These are phyloP conservation scores for Akanthomyces dipterigenus DNA, from an alignment of 2,329 filamentous ascomycete species.

Conservation along the genomic window DNA sequence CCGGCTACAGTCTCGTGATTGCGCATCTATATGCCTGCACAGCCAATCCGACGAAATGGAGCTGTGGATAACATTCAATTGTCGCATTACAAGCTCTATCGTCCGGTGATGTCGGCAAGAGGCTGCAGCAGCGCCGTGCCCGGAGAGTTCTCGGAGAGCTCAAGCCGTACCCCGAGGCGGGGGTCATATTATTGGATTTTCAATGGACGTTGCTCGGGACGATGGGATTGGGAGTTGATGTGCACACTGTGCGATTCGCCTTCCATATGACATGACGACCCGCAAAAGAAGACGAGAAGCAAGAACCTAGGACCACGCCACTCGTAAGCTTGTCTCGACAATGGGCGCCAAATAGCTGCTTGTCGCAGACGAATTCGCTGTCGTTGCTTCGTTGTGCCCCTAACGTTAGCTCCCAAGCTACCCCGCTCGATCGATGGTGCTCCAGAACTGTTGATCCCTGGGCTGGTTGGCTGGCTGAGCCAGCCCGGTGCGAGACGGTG, in stretches of 20 bases:
- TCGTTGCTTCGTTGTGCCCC: not conserved
- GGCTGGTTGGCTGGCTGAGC: not conserved
- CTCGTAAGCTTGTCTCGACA: not conserved
- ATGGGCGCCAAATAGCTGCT: too few species aligned
- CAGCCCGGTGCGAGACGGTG: not conserved
- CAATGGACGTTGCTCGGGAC: not conserved
- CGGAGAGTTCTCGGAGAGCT: slow-evolving; percentile 10
- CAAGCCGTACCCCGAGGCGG: not conserved
- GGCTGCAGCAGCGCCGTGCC: not conserved
- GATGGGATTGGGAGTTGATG: not conserved
- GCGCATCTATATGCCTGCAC: not conserved
- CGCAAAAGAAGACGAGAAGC: not conserved
- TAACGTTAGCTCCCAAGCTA: slow-evolving; percentile 6
- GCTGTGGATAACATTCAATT: not conserved
- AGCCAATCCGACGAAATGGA: not conserved
- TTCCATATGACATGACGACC: not conserved
- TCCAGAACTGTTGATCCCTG: slow-evolving; percentile 7
- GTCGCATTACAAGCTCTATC: not conserved
- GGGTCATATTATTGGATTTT: not conserved
- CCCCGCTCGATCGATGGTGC: slow-evolving; percentile 10
- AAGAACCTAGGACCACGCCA: not conserved
- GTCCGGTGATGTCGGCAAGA: slow-evolving; percentile 2
- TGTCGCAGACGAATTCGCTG: not conserved
- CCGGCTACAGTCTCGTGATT: not conserved
- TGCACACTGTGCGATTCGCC: not conserved